Conservation (phyloP, 2,329 filamentous ascomycete species). For the Fusarium devonianum region DNA sequence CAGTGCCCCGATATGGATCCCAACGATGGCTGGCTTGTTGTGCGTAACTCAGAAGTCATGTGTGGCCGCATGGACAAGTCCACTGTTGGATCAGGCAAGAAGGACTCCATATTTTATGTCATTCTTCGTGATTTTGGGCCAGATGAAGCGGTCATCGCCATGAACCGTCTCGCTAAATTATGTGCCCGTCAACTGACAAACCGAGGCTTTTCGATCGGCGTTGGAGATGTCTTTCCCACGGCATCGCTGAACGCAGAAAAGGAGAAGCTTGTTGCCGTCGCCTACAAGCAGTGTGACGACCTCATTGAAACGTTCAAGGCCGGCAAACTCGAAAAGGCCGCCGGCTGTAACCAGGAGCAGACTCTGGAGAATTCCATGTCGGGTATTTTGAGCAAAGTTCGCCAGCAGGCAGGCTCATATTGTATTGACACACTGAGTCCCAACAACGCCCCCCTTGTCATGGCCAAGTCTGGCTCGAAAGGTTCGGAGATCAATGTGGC, state of each 20-base stretch:
- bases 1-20: conserved; percentile 75
- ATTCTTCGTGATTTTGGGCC: conserved; percentile 95
- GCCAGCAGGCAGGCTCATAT: conserved; percentile 87
- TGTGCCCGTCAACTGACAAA: conserved; percentile 89
- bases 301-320: conserved; percentile 81
- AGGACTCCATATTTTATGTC: conserved; percentile 96
- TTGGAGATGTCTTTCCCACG: conserved; percentile 91
- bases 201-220: conserved; percentile 93
- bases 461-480: conserved; percentile 97
- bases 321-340: conserved; percentile 82
- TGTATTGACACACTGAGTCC: conserved; percentile 90
- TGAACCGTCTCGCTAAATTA: conserved; percentile 92
- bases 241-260: conserved; percentile 75
- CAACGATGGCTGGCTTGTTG: conserved; percentile 89
- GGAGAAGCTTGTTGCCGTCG: conserved; percentile 74
- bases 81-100: conserved; percentile 96
- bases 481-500: conserved; percentile 98
- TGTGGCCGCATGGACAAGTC: conserved; percentile 98
- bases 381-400: conserved; percentile 89
- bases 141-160: conserved; percentile 84
- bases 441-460: conserved; percentile 92
- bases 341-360: conserved; percentile 89
- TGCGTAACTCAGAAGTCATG: conserved; percentile 97
- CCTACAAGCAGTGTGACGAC: conserved; percentile 83
- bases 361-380: conserved; percentile 92